A percentile compares a stretch with the other conserved stretches of the same genome.
phyloP scores from a whole-genome alignment of 139 green algal genomes.

The Coccomyxa sp. region DNA sequence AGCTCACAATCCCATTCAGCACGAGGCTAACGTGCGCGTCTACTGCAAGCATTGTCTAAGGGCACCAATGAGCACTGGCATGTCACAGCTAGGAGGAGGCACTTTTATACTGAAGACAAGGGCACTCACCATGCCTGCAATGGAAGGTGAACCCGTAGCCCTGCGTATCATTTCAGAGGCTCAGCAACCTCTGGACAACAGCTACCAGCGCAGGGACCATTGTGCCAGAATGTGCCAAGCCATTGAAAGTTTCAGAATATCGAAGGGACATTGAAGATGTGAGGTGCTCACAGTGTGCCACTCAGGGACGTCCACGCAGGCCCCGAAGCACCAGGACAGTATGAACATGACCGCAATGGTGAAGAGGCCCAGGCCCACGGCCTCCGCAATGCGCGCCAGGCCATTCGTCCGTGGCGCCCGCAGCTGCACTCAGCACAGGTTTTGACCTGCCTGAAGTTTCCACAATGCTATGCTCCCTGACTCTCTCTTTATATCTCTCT shows the following conservation, averaged over 20 bases:
- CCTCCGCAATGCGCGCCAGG: slow-evolving; percentile 23
- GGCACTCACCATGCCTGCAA: background rate
- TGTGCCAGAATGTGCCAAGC: background rate
- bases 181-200: background rate
- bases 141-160: background rate
- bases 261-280: background rate
- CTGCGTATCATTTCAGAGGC: background rate
- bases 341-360: slow-evolving; percentile 20
- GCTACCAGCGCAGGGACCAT: background rate
- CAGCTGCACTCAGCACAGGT: no score
- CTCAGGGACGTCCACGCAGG: slow-evolving; percentile 37
- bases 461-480: no score
- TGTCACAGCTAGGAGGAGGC: no score
- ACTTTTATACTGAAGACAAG: no score
- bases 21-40: no score
- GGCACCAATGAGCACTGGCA: no score
- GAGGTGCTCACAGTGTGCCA: slow-evolving; percentile 8
- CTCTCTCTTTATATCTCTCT: no score
- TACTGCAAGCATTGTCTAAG: no score
- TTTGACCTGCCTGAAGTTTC: no score
- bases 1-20: no score
- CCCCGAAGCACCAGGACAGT: slow-evolving; percentile 19
- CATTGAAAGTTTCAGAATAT: no score
- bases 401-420: background rate
- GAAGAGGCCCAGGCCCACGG: slow-evolving; percentile 46